Base-by-base conservation (phyloP, 805 yeast species). In the Candida gorgasii region DNA sequence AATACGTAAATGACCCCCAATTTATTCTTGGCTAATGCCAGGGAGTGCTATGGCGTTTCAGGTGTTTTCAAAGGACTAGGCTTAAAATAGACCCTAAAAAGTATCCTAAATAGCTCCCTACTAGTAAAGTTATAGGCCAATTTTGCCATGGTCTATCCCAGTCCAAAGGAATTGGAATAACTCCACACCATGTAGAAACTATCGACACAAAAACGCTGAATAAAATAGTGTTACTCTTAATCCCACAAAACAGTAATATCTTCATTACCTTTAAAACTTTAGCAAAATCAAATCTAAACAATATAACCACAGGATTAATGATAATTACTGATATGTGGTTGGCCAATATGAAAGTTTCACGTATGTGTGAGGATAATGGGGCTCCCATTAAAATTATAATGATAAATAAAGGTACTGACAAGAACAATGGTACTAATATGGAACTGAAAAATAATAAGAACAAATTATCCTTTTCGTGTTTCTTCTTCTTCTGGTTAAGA, bases 141-240 rank as follows among this genome's bases (percentile, higher is more conserved):
- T 73, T 76, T 63, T 92, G 99, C 99, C 99, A 92, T 18, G 85
- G 87, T 54, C 98, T 75, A 60, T 92, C 99, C 99, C 99, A 92
- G 62, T 92, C 99, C 45, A 93, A 72, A 0, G 98, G 97, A 45
- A 93, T 89, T 1, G 96, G 98, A 27, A 87, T 62, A 2, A 92
- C 96, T 12, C 98, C 97, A 1, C 89, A 51, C 98, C 98, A 92
- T 5, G 90, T 80, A 1, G 97, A 96, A 8, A 84, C 45, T 1
- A 65, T 31, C 2, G 58, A 52, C 32, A 55, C 41, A n/a, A 65
- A 52, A 15, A 59, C 45, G 13, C 64, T 49, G 7, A 60, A 51
- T 26, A 69, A 51, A 2, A 62, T 50, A 12, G 55, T 60, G 45
- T 67, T 58, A 17, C 48, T 42, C 30, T 59, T 56, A 1, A 69